phyloP scores from a whole-genome alignment of 805 yeast genomes.

The Yarrowia sp. region DNA sequence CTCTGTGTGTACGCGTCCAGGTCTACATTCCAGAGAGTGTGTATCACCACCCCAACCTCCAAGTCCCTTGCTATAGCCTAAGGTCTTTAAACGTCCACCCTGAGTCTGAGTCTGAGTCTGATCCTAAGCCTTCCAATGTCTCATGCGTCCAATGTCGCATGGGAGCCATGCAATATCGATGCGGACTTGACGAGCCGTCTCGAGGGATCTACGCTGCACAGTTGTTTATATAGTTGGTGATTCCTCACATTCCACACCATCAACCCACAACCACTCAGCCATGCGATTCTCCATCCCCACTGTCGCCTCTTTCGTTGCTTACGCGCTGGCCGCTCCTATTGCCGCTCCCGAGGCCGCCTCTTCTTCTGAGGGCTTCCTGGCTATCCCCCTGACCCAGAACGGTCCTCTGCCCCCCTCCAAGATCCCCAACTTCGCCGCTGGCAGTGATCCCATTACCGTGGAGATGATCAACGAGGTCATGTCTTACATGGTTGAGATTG shows the following conservation, averaged over 20 bases:
- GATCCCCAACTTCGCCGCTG: background rate
- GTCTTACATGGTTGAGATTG: constrained; percentile 34
- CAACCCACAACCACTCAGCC: background rate
- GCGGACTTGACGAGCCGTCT: background rate
- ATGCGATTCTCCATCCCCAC: constrained; percentile 3
- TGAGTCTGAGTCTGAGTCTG: background rate
- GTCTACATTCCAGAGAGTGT: too few relatives aligned
- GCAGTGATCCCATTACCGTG: background rate
- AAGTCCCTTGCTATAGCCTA: background rate
- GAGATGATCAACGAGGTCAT: constrained; percentile 29
- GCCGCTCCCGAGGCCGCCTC: constrained; percentile 1
- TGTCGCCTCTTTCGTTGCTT: background rate
- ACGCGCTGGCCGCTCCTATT: constrained; percentile 20
- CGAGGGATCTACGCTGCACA: background rate
- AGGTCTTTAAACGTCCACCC: background rate
- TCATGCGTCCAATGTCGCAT: background rate
- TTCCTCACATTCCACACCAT: too few relatives aligned
- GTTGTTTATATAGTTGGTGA: background rate
- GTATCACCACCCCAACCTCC: too few relatives aligned
- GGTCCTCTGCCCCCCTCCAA: background rate
- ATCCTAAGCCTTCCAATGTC: background rate
- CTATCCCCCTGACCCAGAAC: background rate
- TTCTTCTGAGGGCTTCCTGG: background rate
- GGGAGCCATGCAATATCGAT: background rate
- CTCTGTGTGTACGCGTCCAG: too few relatives aligned